phyloP scores from a whole-genome alignment of 2,329 filamentous ascomycete genomes.

The Arthrobotrys conoides region DNA sequence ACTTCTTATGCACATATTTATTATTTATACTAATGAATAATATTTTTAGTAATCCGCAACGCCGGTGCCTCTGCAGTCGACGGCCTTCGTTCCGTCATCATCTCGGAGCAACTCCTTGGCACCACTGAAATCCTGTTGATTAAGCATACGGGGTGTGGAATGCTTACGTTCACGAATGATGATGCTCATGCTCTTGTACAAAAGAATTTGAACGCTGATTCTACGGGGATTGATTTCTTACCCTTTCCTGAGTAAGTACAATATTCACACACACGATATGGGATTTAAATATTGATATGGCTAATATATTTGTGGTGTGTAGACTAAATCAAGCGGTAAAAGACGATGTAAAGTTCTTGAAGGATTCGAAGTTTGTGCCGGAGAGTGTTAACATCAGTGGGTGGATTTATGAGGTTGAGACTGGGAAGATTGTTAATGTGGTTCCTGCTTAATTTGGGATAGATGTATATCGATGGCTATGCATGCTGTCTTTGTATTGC shows the following conservation, averaged over 20 bases:
- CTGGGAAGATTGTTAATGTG: constrained; percentile 74
- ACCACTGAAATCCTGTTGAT: constrained; percentile 81
- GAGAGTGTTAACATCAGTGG: constrained; percentile 76
- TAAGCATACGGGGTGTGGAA: constrained; percentile 78
- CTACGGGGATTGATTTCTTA: constrained; percentile 67
- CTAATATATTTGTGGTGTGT: constrained; percentile 70
- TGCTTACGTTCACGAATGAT: constrained; percentile 77
- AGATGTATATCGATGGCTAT: background rate
- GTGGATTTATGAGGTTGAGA: constrained; percentile 85
- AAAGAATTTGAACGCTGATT: constrained; percentile 73
- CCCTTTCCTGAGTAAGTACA: constrained; percentile 48
- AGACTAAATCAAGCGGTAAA: constrained; percentile 74
- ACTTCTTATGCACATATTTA: no score
- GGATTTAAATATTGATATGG: no score
- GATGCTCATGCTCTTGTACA: constrained; percentile 73
- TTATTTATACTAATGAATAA: constrained; percentile 1
- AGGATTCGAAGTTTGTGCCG: constrained; percentile 73
- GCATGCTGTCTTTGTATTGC: background rate
- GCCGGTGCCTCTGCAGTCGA: constrained; percentile 78
- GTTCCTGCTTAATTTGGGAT: constrained; percentile 62
- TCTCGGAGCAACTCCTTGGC: constrained; percentile 83
- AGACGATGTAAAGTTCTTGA: constrained; percentile 77
- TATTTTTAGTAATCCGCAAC: constrained; percentile 63
- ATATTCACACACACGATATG: no score
- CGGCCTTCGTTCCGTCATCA: constrained; percentile 80